phyloP scores from a whole-genome alignment of 2,329 filamentous ascomycete genomes.

The Akanthomyces lecanii region DNA sequence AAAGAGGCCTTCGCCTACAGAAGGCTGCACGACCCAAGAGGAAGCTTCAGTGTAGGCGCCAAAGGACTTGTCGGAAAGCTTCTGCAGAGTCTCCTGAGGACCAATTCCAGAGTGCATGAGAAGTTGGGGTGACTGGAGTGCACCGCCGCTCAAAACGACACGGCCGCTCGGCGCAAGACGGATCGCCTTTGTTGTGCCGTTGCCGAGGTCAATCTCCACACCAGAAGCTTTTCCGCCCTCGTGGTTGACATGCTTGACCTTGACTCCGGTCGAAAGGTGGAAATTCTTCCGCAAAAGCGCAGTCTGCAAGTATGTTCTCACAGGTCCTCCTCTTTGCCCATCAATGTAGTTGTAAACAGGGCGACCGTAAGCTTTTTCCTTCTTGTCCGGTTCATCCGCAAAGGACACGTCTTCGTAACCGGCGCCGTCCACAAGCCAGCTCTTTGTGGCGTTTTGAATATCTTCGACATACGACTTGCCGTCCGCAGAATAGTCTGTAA shows the following conservation, averaged over 20 bases:
- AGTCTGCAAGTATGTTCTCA: constrained; percentile 45
- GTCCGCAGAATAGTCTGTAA: constrained; percentile 41
- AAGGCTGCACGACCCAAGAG: constrained; percentile 45
- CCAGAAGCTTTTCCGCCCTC: constrained; percentile 36
- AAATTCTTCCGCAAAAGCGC: constrained; percentile 41
- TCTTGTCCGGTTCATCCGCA: constrained; percentile 41
- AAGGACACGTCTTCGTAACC: constrained; percentile 45
- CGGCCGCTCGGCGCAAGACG: constrained; percentile 21
- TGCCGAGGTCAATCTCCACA: constrained; percentile 35
- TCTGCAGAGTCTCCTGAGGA: constrained; percentile 29
- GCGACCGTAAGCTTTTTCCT: constrained; percentile 45
- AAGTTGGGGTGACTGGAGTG: constrained; percentile 37
- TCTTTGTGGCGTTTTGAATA: constrained; percentile 42
- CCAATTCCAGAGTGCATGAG: constrained; percentile 45
- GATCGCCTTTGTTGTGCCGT: constrained; percentile 29
- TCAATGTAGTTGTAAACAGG: constrained; percentile 45
- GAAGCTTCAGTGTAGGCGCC: constrained; percentile 27
- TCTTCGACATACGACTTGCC: constrained; percentile 43
- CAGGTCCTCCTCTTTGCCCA: constrained; percentile 47
- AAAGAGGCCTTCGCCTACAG: constrained; percentile 47
- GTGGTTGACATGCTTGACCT: constrained; percentile 42
- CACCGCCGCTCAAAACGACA: constrained; percentile 39
- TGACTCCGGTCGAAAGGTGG: constrained; percentile 39
- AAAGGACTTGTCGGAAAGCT: constrained; percentile 22
- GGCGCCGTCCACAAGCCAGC: constrained; percentile 47